Base-by-base conservation (phyloP, 768 basidiomycete genomes). In the Lanmaoa rubissima region DNA sequence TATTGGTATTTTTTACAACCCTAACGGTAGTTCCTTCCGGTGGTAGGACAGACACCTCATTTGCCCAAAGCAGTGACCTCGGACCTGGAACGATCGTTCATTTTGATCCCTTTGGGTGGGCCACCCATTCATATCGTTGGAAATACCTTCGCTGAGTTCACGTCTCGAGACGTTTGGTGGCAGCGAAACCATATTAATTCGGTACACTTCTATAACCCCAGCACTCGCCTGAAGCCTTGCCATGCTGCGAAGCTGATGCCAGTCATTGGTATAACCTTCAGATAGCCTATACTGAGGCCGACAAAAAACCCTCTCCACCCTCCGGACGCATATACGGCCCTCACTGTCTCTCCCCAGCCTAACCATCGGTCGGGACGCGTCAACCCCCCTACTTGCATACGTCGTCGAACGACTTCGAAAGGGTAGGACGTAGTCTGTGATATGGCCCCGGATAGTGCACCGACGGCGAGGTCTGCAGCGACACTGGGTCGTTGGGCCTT, bases 221-320 rank as follows among this genome's bases (percentile, higher is more conserved):
- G 31, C 44, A 62, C 42, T 31, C 64, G 60, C 52, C 69, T 74
- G 58, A 70, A 68, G 13, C 62, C 57, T 70, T 94, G 90, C 94
- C 94, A 97, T n/a, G 88, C 88, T 11, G 92, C 79, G 65, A 87
- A 96, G 70, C 89, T 91, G 54, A 96, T 88, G 55, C 94, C 92
- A 24, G 88, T 96, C 94, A 98, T 96, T 13, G 96, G 96, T 55
- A 97, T 83, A 41, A 96, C 85, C 79, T 98, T 98, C 53, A 98
- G 64, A 74, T 92, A 97, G 2, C 96, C 96, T 63, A 98, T 90
- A 54, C 86, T 82, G 59, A 98, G 74, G 1, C 96, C 96, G 32
- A 97, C 86, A 66, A 87, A 98, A 73, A 97, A 97, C 2, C 93
- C 95, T 70, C 85, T 78, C 84, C 82, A 87, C 11, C 94, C 94